Conservation (phyloP, 805 yeast genomes). For the Candida ulmi region DNA sequence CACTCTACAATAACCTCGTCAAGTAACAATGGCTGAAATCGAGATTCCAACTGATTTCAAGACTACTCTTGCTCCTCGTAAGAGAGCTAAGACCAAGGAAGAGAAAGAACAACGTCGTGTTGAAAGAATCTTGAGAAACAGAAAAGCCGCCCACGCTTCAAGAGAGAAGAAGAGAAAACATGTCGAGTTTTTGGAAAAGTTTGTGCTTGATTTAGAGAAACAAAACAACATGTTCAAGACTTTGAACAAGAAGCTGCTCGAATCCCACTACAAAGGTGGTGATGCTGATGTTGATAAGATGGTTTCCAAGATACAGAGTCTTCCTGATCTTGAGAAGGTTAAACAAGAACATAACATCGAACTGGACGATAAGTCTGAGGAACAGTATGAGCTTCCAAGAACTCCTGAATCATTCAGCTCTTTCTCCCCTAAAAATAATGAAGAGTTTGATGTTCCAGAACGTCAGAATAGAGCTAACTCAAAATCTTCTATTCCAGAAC, state of each 20-base stretch:
- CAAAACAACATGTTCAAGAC: conserved; percentile 14
- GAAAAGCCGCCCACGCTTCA: conserved; percentile 97
- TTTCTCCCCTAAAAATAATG: conserved; percentile 13
- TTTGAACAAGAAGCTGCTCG: conserved; percentile 12
- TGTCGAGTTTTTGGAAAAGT: conserved; percentile 70
- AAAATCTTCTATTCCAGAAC: conserved; percentile 1
- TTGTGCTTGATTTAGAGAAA: conserved; percentile 22
- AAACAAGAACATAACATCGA: conserved; percentile 17
- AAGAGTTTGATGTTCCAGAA: conserved; percentile 12
- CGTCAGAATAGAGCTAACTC: conserved; percentile 13
- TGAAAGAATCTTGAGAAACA: conserved; percentile 86
- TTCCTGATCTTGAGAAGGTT: conserved; percentile 20
- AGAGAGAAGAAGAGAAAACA: conserved; percentile 94
- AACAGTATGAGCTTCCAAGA: conserved; percentile 14
- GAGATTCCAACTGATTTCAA: conserved; percentile 34
- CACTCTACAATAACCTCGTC: background rate
- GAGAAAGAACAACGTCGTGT: conserved; percentile 96
- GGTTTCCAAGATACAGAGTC: conserved; percentile 4
- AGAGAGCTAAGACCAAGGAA: conserved; percentile 93
- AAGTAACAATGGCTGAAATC: conserved; percentile 7
- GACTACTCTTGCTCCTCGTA: conserved; percentile 79
- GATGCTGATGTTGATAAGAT: conserved; percentile 13
- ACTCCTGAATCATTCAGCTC: conserved; percentile 21
- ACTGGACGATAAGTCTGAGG: conserved; percentile 5
- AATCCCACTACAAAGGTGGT: conserved; percentile 14